phyloP scores from a whole-genome alignment of 176 grass and related monocot species.

The Chrysopogon serrulatus region DNA sequence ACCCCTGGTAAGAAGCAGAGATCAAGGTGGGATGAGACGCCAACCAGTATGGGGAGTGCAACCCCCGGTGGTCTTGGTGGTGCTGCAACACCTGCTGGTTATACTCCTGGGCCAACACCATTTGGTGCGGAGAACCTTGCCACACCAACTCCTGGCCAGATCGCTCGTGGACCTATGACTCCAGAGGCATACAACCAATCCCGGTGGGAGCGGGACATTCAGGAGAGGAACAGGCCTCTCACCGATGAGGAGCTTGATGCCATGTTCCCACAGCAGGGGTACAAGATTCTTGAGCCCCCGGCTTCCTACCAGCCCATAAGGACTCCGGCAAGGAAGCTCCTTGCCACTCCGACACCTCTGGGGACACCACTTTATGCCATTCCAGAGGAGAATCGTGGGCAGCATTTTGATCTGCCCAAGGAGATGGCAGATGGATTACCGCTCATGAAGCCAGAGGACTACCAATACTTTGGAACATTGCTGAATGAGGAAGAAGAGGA shows the following conservation, averaged over 20 bases:
- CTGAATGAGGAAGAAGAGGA: slow-evolving; percentile 94
- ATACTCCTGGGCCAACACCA: slow-evolving; percentile 81
- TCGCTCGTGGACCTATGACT: slow-evolving; percentile 63
- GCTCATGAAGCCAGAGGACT: slow-evolving; percentile 94
- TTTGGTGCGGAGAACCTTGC: slow-evolving; percentile 64
- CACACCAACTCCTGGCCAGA: slow-evolving; percentile 58
- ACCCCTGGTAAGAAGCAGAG: slow-evolving; percentile 85
- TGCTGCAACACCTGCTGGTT: slow-evolving; percentile 57
- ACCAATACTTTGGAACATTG: slow-evolving; percentile 85
- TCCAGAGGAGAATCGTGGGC: slow-evolving; percentile 89
- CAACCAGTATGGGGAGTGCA: slow-evolving; percentile 56
- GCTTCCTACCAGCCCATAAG: slow-evolving; percentile 82
- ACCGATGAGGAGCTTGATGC: slow-evolving; percentile 94
- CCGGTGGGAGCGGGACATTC: slow-evolving; percentile 81
- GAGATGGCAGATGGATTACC: slow-evolving; percentile 63
- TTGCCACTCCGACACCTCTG: slow-evolving; percentile 83
- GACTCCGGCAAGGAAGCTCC: slow-evolving; percentile 90
- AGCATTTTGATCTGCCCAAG: slow-evolving; percentile 93
- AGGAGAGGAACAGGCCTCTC: slow-evolving; percentile 86
- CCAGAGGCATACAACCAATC: slow-evolving; percentile 73
- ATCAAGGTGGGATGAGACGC: slow-evolving; percentile 96
- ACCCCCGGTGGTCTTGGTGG: slow-evolving; percentile 37
- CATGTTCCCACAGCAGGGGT: slow-evolving; percentile 81
- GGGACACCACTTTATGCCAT: slow-evolving; percentile 77
- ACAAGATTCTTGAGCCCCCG: slow-evolving; percentile 85